phyloP scores from a whole-genome alignment of 306 rosid genomes.

The Coriaria nepalensis region DNA sequence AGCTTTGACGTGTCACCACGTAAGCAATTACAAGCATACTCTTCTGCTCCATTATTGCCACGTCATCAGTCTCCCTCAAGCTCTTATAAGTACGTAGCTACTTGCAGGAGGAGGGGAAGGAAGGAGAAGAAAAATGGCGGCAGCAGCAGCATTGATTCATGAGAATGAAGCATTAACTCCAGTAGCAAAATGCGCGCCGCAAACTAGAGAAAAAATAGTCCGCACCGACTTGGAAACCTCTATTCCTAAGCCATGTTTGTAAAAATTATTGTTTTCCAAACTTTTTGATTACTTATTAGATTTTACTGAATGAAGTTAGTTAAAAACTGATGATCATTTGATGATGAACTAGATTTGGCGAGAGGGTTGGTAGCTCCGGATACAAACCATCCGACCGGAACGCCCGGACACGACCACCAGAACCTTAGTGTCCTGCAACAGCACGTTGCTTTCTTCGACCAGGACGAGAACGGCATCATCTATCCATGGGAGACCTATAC shows the following conservation, averaged over 20 bases:
- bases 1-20: no score
- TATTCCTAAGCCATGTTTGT: constrained; percentile 63
- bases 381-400: constrained; percentile 55
- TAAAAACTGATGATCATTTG: not conserved
- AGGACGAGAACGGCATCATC: constrained; percentile 55
- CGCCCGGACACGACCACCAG: constrained; percentile 38
- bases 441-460: constrained; percentile 68
- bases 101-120: not conserved
- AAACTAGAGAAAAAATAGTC: constrained; percentile 49
- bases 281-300: not conserved
- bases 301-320: not conserved
- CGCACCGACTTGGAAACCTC: constrained; percentile 54
- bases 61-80: not conserved
- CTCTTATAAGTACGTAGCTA: not conserved
- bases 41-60: not conserved
- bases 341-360: constrained; percentile 34
- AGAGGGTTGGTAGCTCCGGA: constrained; percentile 72
- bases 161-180: constrained; percentile 47
- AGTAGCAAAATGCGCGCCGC: constrained; percentile 46
- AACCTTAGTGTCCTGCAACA: constrained; percentile 74
- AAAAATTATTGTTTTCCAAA: not conserved
- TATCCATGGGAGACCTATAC: constrained; percentile 84
- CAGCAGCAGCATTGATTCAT: not conserved
- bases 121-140: constrained; percentile 24
- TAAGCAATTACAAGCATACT: not conserved